Evolutionary conservation across 345 rosid genomes (phyloP).

Genomic region (Euphorbia pulcherrima): DNA sequence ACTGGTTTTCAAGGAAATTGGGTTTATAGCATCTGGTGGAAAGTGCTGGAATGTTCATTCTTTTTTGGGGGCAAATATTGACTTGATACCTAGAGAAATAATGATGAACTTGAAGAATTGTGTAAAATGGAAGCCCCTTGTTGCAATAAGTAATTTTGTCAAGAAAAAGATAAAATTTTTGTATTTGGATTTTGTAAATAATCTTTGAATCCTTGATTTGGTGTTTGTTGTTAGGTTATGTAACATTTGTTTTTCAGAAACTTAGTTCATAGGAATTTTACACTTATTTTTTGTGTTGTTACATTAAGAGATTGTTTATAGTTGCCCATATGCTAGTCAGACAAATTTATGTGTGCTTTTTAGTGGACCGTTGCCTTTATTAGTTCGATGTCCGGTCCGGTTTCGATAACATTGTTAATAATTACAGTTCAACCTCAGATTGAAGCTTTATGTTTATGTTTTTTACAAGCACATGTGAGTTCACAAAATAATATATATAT

Average conservation of each 20-base stretch:
- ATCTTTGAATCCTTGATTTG: not conserved
- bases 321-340: too few species aligned
- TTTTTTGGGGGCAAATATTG: conserved; percentile 22
- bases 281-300: not conserved
- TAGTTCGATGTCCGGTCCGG: too few species aligned
- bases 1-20: conserved; percentile 69
- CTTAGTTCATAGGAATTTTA: not conserved
- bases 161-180: not conserved
- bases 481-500: too few species aligned
- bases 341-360: too few species aligned
- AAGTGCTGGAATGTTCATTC: conserved; percentile 14
- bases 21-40: conserved; percentile 52
- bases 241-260: not conserved
- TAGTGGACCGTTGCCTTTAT: too few species aligned
- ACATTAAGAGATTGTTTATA: too few species aligned
- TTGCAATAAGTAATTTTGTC: conserved; percentile 15
- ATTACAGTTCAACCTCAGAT: too few species aligned
- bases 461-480: too few species aligned
- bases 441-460: too few species aligned
- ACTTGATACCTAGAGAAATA: conserved; percentile 2
- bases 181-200: not conserved
- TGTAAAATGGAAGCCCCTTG: conserved; percentile 25
- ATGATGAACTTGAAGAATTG: conserved; percentile 11
- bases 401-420: too few species aligned
- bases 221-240: not conserved